Evolutionary conservation across 768 basidiomycete species (phyloP).

Genomic region (Candolleomyces eurysporus): DNA sequence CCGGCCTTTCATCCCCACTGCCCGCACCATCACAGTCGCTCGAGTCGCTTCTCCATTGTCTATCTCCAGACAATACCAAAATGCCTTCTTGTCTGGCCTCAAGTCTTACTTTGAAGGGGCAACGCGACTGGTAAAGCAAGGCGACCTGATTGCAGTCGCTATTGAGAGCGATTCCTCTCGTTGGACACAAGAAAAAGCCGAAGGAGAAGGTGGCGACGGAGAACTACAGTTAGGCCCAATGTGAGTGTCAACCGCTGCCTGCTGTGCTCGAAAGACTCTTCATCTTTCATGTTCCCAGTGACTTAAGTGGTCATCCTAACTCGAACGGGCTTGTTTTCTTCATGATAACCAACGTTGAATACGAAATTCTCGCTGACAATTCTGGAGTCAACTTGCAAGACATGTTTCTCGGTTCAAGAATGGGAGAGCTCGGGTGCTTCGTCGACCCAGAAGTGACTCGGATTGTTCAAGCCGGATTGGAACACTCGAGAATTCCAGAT

Average conservation of each 20-base stretch:
- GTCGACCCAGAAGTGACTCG: conserved; percentile 72
- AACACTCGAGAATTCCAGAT: conserved; percentile 61
- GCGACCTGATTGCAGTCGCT: conserved; percentile 68
- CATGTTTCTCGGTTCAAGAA: conserved; percentile 50
- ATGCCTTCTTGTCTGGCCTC: conserved; percentile 57
- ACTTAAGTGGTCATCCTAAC: not conserved
- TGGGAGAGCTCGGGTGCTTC: conserved; percentile 82
- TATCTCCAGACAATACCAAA: conserved; percentile 61
- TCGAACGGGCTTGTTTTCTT: conserved; percentile 62
- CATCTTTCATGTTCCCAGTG: too few species aligned
- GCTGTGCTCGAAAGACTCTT: not conserved
- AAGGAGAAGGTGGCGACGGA: conserved; percentile 17
- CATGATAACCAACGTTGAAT: conserved; percentile 72
- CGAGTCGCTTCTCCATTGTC: conserved; percentile 78
- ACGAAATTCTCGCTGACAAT: conserved; percentile 46
- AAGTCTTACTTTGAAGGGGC: conserved; percentile 57
- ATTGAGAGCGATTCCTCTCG: conserved; percentile 52
- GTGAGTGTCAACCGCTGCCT: conserved; percentile 17
- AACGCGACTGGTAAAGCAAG: conserved; percentile 62
- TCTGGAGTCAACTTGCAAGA: conserved; percentile 31
- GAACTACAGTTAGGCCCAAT: conserved; percentile 1
- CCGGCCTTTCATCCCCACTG: conserved; percentile 63
- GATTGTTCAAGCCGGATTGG: conserved; percentile 77
- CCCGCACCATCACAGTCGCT: conserved; percentile 68
- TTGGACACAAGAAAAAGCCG: conserved; percentile 23